These are phyloP conservation scores for Leccinum fuscescens DNA, from an alignment of 1,284 basidiomycete species.

Conservation along the genomic window DNA sequence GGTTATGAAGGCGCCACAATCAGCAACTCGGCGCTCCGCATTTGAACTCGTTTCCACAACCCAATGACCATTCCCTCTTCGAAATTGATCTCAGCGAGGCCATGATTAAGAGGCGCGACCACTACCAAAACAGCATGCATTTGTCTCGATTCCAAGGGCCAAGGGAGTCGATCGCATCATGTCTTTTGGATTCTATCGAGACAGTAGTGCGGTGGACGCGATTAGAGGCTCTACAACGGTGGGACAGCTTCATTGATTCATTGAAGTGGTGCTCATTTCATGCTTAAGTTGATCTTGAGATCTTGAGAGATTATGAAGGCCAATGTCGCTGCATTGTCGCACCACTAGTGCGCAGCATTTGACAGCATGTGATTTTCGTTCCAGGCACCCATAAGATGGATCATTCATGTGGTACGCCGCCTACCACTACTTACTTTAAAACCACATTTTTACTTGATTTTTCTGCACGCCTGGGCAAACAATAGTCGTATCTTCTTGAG, in stretches of 20 bases:
- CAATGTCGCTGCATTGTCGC: not conserved
- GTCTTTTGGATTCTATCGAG: not conserved
- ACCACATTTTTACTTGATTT: not conserved
- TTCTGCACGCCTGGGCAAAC: not conserved
- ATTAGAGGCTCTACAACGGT: slow-evolving; percentile 2
- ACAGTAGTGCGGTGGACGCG: not conserved
- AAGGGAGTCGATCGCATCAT: not conserved
- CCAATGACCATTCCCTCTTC: not conserved
- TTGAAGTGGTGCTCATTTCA: not conserved
- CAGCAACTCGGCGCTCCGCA: not conserved
- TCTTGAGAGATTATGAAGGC: not conserved
- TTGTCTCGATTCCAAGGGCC: not conserved
- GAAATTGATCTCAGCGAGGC: not conserved
- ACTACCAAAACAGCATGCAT: not conserved
- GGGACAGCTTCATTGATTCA: not conserved
- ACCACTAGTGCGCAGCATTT: not conserved
- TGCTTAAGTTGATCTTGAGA: not conserved
- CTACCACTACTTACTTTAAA: not conserved
- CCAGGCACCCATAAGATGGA: not conserved
- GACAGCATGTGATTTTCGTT: not conserved
- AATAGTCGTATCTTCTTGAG: not conserved
- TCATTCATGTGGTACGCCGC: not conserved
- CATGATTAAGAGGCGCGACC: no score
- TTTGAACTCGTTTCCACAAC: not conserved
- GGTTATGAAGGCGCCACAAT: not conserved